Evolutionary conservation across 306 rosid genomes (phyloP).

Genomic region (Trichosanthes cucumerina): DNA sequence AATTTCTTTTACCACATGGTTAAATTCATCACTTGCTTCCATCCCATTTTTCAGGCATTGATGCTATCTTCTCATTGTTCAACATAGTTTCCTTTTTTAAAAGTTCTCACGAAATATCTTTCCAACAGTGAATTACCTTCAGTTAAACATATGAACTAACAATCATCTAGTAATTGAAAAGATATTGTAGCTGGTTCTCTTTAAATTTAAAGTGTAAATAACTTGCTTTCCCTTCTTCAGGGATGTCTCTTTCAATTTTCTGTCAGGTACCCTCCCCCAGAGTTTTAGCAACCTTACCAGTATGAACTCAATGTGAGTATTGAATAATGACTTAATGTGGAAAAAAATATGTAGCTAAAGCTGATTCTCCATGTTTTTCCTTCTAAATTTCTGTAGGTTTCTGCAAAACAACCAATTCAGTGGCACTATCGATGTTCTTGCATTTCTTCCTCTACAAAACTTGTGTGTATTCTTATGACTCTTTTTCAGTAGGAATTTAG

Average conservation of each 20-base stretch:
- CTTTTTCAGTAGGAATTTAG: slow-evolving; percentile 14
- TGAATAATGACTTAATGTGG: background rate
- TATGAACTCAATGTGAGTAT: slow-evolving; percentile 49
- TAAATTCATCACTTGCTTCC: too few relatives aligned
- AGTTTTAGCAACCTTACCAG: slow-evolving; percentile 74
- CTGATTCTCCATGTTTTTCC: slow-evolving; percentile 20
- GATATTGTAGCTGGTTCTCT: background rate
- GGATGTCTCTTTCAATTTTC: slow-evolving; percentile 72
- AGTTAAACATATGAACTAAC: background rate
- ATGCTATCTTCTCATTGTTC: too few relatives aligned
- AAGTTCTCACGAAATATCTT: background rate
- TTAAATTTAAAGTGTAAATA: background rate
- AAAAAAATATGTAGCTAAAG: slow-evolving; percentile 13
- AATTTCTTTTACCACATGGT: too few relatives aligned
- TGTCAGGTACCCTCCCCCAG: slow-evolving; percentile 71
- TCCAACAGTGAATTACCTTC: background rate
- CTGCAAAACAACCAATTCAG: slow-evolving; percentile 86
- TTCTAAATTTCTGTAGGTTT: slow-evolving; percentile 31
- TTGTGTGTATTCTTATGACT: slow-evolving; percentile 38
- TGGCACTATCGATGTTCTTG: slow-evolving; percentile 75
- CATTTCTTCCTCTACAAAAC: slow-evolving; percentile 65
- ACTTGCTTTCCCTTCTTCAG: slow-evolving; percentile 4
- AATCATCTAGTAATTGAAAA: background rate
- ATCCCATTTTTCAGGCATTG: too few relatives aligned
- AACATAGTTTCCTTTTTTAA: too few relatives aligned